Evolutionary conservation across 768 basidiomycete species (phyloP).

Genomic region (Panus rudis): DNA sequence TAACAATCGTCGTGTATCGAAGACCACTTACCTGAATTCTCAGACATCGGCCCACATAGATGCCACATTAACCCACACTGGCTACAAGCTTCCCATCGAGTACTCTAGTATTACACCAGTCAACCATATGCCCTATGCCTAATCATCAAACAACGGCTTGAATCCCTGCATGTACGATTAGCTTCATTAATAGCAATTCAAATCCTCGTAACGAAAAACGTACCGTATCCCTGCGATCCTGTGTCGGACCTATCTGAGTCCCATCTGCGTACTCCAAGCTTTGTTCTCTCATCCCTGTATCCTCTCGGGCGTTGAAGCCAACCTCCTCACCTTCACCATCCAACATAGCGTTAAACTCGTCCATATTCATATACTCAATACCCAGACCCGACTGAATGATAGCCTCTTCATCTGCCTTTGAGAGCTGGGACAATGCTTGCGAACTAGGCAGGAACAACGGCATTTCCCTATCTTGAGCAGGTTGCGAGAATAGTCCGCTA

Average conservation of each 20-base stretch:
- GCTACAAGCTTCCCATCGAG: background rate
- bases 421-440: constrained; percentile 42
- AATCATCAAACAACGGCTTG: constrained; percentile 26
- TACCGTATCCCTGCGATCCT: constrained; percentile 13
- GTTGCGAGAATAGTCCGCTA: background rate
- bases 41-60: background rate
- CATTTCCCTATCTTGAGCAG: constrained; percentile 11
- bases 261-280: constrained; percentile 7
- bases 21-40: background rate
- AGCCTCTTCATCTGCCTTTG: constrained; percentile 43
- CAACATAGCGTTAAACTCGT: constrained; percentile 54
- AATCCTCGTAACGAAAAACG: background rate
- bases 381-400: constrained; percentile 59
- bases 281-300: background rate
- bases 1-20: background rate
- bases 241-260: constrained; percentile 21
- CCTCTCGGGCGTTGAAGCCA: constrained; percentile 11
- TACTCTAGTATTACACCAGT: background rate
- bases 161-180: constrained; percentile 16
- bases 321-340: constrained; percentile 56
- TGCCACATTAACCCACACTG: background rate
- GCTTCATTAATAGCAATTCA: background rate
- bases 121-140: background rate
- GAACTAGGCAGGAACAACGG: constrained; percentile 28
- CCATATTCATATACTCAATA: constrained; percentile 55